Base-by-base conservation (phyloP, 495 filamentous ascomycete species). In the Penicillium manginii region DNA sequence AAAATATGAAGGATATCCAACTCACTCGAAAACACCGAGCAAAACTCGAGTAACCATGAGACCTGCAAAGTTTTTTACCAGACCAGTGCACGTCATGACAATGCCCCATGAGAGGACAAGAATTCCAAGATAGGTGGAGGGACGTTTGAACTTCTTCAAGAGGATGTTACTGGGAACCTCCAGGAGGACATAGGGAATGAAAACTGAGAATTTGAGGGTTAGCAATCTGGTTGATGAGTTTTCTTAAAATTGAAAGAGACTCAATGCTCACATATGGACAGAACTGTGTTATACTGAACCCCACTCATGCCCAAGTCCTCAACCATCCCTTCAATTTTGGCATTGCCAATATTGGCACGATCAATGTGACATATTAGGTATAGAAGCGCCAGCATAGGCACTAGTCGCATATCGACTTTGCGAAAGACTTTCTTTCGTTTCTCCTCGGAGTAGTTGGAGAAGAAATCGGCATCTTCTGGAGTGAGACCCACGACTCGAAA, bases 291-390 rank as follows among this genome's bases (percentile, higher is more conserved):
- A 65, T 88, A 90, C 58, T 88, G 70, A 9, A 72, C 55, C 0
- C 83, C 77, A n/a, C 76, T 82, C 63, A 93, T 74, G 4, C 73
- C 51, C 42, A 92, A 59, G 60, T 87, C 83, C 46, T 86, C 78
- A 1, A 79, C 71, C 15, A 92, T 69, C 2, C 89, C 88, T 58
- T 87, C 84, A 45, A 91, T 90, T 55, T 89, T 90, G 3, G 89
- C 89, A 69, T 91, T 91, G 23, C 88, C 89, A 56, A 91, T 90
- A 66, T 88, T 88, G 8, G 77, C 77, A 11, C 81, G 62, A 55
- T 85, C 87, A 1, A 86, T 68, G 64, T 85, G 82, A 4, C 69
- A 69, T 9, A 82, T 64, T 7, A 82, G 59, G 50, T 83, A 84
- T 2, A 83, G 61, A 1, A 82, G 37, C 0, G 70, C 58, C 12